These are phyloP conservation scores for Didymellaceae sp. DNA, from an alignment of 2,329 filamentous ascomycete species.

Conservation along the genomic window DNA sequence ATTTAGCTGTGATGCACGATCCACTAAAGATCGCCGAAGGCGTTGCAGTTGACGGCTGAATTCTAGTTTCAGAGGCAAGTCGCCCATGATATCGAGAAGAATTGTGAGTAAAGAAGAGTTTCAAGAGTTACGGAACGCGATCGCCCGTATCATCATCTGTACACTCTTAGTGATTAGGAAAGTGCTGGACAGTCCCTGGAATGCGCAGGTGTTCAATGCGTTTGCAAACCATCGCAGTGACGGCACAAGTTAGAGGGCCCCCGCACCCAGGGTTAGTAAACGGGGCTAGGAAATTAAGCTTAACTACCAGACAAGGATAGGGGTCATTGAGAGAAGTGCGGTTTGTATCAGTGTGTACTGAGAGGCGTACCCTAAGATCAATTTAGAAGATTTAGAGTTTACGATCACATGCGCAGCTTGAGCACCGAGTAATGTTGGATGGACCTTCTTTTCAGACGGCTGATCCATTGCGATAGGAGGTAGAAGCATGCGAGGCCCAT, in stretches of 20 bases:
- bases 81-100: not conserved
- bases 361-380: no score
- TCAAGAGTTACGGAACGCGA: no score
- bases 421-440: no score
- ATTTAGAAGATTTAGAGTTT: no score
- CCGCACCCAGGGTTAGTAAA: conserved; percentile 23
- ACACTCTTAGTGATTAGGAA: no score
- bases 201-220: not conserved
- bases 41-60: conserved; percentile 6
- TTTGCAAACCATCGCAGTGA: not conserved
- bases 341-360: no score
- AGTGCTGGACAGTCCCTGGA: not conserved
- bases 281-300: conserved; percentile 20
- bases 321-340: not conserved
- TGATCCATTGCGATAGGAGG: no score
- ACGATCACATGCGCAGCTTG: not conserved
- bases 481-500: not conserved
- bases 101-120: no score
- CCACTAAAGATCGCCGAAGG: conserved; percentile 20
- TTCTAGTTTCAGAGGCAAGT: not conserved
- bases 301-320: conserved; percentile 19
- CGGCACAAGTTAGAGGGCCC: conserved; percentile 7
- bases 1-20: conserved; percentile 24
- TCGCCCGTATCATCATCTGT: no score
- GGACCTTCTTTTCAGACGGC: no score